A percentile compares a stretch with the other conserved stretches of the same genome.
Evolutionary conservation across 441 rosid species (phyloP).

Genomic region (Mallotus repandus): DNA sequence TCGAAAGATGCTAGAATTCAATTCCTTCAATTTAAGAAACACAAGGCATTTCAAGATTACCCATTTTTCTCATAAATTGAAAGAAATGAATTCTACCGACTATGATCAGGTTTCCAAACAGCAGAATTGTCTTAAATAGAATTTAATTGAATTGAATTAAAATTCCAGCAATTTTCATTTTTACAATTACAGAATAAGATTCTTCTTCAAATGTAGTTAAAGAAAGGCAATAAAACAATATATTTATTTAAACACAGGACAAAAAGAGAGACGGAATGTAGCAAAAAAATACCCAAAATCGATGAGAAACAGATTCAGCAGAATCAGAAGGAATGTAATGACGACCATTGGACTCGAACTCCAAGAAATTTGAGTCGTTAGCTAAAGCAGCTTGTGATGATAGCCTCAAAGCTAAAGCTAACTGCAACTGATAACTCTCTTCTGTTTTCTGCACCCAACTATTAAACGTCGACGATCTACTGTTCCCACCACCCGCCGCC

Average conservation of each 20-base stretch:
- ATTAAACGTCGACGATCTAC: constrained; percentile 28
- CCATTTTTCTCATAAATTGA: neutral
- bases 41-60: too few species aligned
- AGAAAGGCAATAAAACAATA: neutral
- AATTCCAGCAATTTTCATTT: too few species aligned
- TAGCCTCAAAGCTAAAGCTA: constrained; percentile 78
- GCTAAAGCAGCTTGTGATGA: constrained; percentile 82
- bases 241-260: neutral
- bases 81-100: neutral
- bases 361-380: constrained; percentile 73
- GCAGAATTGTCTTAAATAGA: too few species aligned
- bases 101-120: too few species aligned
- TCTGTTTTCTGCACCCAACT: constrained; percentile 97
- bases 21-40: too few species aligned
- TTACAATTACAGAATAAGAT: neutral
- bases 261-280: neutral
- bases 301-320: constrained; percentile 67
- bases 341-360: constrained; percentile 48
- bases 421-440: constrained; percentile 94
- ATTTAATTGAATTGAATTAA: too few species aligned
- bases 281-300: constrained; percentile 67
- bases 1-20: neutral
- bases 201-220: neutral
- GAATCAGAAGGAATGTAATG: constrained; percentile 37
- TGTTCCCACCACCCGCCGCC: neutral